Evolutionary conservation across 2,329 filamentous ascomycete species (phyloP), one percentile per base, ranked within the genome.

Genomic region (Mycogone perniciosa): DNA sequence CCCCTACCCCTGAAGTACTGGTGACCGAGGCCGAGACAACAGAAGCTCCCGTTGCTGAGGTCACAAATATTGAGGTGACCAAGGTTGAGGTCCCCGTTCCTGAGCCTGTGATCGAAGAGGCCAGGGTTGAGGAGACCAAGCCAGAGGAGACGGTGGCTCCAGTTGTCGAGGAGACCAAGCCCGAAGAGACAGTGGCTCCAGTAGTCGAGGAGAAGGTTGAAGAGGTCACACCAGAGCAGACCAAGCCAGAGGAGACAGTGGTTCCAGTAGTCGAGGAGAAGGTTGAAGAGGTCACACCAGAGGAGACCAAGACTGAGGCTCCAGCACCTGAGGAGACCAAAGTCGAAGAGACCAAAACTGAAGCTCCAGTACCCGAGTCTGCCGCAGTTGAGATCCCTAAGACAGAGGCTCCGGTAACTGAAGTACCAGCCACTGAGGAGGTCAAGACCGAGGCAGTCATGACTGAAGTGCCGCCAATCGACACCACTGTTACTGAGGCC

Each of bases 81-180:
- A 40, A 60, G 56, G 40, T 54, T n/a, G 55, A 59, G n/a, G 31
- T 52, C 39, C 52, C 53, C 20, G 50, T 53, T 10, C 55, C 57
- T 51, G 63, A 64, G 48, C 60, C 72, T 59, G 61, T 64, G 9
- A 58, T 62, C 0, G 59, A 53, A 41, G 70, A 69, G 31, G 53
- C 64, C 34, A 1, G 38, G 11, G 13, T 31, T 10, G 47, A 50
- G 13, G 48, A 35, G 31, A 44, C 51, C 53, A 50, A 50, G 48
- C 42, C 50, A 27, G 50, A 51, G 34, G 49, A 41, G 6, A 50
- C 57, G 34, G 53, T 56, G 46, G 37, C 54, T 10, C 53, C 57
- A 37, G 57, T 52, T 27, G 31, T 52, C 8, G 54, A 57, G 31
- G 56, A 60, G 48, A 29, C 57, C 13, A 56, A 58, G 51, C 37